Conservation (phyloP, 192 early-diverging fungal genomes). For the Chytriomyces sp. region DNA sequence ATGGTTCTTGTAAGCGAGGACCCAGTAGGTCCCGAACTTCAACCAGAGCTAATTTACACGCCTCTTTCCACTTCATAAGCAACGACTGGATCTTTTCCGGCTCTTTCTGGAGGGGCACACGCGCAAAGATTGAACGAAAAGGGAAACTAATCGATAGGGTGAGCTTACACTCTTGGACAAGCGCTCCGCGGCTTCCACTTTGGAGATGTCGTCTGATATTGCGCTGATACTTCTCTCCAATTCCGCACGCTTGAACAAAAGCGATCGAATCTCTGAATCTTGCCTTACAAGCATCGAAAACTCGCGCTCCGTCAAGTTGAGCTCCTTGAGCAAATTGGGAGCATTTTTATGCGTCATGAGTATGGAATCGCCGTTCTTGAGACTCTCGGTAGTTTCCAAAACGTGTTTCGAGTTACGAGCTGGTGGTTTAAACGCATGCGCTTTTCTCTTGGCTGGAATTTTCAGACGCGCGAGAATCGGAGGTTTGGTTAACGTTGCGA, state of each 20-base stretch:
- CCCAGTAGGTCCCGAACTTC: not conserved
- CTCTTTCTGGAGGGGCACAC: not conserved
- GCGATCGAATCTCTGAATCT: not conserved
- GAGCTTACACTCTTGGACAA: not conserved
- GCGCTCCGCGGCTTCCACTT: not conserved
- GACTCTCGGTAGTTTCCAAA: no score
- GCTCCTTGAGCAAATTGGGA: no score
- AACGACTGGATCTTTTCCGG: not conserved
- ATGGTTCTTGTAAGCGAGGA: not conserved
- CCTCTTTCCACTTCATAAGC: not conserved
- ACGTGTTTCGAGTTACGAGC: no score
- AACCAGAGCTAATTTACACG: not conserved
- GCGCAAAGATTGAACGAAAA: not conserved
- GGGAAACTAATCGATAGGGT: not conserved
- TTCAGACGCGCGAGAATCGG: no score
- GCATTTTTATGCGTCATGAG: no score
- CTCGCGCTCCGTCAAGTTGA: not conserved
- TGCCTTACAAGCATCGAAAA: not conserved
- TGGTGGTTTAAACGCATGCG: no score
- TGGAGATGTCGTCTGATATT: not conserved
- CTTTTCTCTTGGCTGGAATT: no score
- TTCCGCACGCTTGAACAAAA: not conserved
- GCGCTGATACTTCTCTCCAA: not conserved
- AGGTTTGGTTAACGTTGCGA: no score
- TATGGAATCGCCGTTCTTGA: no score